These are phyloP conservation scores for Trametes punicea DNA, from an alignment of 768 basidiomycete genomes.

Conservation along the genomic window DNA sequence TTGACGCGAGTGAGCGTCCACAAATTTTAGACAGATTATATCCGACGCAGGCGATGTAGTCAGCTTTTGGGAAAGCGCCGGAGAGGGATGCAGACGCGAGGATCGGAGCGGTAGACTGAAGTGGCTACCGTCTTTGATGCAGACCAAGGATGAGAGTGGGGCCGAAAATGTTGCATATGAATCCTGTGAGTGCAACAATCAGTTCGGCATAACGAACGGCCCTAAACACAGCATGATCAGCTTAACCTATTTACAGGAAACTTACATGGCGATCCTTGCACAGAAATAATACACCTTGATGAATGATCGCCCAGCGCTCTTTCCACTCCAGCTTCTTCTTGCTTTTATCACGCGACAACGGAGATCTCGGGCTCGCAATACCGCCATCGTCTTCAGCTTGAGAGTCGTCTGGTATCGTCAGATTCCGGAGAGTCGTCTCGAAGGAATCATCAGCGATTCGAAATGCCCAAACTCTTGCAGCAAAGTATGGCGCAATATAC, in stretches of 20 bases:
- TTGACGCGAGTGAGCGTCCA: not conserved
- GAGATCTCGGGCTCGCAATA: conserved; percentile 3
- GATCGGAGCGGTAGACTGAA: conserved; percentile 32
- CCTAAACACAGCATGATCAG: not conserved
- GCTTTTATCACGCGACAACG: conserved; percentile 7
- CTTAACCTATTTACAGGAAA: not conserved
- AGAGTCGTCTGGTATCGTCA: conserved; percentile 1
- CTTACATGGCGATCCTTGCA: conserved; percentile 52
- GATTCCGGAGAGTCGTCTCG: conserved; percentile 9
- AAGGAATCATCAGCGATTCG: conserved; percentile 37
- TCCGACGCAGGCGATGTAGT: not conserved
- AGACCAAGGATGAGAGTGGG: conserved; percentile 38
- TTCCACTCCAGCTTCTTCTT: conserved; percentile 51
- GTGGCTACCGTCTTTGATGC: conserved; percentile 44
- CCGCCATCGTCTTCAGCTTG: conserved; percentile 3
- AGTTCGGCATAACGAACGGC: not conserved
- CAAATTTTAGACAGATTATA: conserved; percentile 14
- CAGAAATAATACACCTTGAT: conserved; percentile 51
- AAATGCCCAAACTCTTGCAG: conserved; percentile 50
- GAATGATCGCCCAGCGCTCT: conserved; percentile 59
- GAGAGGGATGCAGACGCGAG: conserved; percentile 8
- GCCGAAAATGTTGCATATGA: conserved; percentile 37
- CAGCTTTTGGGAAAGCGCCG: not conserved
- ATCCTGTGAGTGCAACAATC: conserved; percentile 32
- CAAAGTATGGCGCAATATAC: conserved; percentile 60